phyloP scores from a whole-genome alignment of 1,284 basidiomycete species.

The Marasmius fiardii region DNA sequence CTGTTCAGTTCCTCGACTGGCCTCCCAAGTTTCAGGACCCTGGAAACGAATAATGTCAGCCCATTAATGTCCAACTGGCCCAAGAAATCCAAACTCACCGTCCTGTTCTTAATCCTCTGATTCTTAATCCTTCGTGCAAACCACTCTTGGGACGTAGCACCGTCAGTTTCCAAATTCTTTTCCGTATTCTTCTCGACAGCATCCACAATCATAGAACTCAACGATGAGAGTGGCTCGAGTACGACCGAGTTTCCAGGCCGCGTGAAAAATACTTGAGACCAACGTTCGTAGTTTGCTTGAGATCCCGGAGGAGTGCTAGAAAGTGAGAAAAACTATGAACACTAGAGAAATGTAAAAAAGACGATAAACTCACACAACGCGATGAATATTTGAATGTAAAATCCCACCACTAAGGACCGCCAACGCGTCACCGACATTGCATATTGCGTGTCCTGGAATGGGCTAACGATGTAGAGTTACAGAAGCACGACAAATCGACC shows the following conservation, averaged over 20 bases:
- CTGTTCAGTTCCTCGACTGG: conserved; percentile 28
- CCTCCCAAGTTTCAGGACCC: conserved; percentile 32
- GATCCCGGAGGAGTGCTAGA: conserved; percentile 30
- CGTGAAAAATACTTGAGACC: conserved; percentile 62
- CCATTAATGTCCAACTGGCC: neutral
- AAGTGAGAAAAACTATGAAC: conserved; percentile 21
- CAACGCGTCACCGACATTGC: conserved; percentile 52
- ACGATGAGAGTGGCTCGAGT: conserved; percentile 45
- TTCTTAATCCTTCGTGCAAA: conserved; percentile 39
- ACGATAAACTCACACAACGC: conserved; percentile 36
- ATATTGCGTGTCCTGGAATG: conserved; percentile 51
- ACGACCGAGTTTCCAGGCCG: conserved; percentile 51
- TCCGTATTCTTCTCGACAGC: conserved; percentile 32
- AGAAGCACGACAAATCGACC: neutral
- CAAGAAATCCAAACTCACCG: conserved; percentile 21
- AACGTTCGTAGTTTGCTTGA: conserved; percentile 46
- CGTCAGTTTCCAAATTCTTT: conserved; percentile 28
- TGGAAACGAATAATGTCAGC: conserved; percentile 4
- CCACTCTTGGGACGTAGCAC: conserved; percentile 37
- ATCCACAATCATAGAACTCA: conserved; percentile 43
- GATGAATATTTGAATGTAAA: conserved; percentile 45
- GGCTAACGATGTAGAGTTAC: conserved; percentile 32
- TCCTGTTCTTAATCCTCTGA: conserved; percentile 40
- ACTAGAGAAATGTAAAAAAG: conserved; percentile 38
- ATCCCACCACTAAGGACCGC: conserved; percentile 48